Percentiles rank a stretch among this genome's conserved stretches.
These are phyloP conservation scores for Chrysochromulina tobinii DNA, from an alignment of 78 protist species.

Conservation along the genomic window DNA sequence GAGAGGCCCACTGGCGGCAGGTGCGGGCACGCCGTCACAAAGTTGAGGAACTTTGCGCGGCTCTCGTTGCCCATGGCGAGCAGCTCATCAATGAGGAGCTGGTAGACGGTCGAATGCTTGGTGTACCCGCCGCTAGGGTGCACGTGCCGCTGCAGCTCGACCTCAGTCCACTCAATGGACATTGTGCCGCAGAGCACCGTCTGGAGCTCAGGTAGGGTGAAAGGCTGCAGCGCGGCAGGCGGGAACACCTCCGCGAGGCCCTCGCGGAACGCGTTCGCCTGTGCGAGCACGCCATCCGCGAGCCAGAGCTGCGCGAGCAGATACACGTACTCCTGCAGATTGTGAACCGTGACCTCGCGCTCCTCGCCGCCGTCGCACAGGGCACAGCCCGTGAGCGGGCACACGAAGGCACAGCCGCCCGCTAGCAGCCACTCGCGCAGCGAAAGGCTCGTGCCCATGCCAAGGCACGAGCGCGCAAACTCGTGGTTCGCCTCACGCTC, in stretches of 20 bases:
- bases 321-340: background rate
- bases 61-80: background rate
- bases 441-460: background rate
- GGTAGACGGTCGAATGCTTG: background rate
- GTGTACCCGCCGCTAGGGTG: background rate
- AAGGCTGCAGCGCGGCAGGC: background rate
- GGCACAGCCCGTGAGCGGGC: background rate
- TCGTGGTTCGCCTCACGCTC: background rate
- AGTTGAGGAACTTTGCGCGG: conserved; percentile 1
- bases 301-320: background rate
- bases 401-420: background rate
- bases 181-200: background rate
- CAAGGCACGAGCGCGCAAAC: background rate
- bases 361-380: background rate
- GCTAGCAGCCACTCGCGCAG: background rate
- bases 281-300: background rate
- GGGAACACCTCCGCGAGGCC: background rate
- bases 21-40: conserved; percentile 25
- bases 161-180: background rate
- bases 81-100: conserved; percentile 16
- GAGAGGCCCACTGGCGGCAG: background rate
- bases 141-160: background rate
- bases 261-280: background rate
- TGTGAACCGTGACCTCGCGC: background rate
- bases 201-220: background rate